Conservation (phyloP, 2,329 filamentous ascomycete genomes). For the Pyrenophora graminea region DNA sequence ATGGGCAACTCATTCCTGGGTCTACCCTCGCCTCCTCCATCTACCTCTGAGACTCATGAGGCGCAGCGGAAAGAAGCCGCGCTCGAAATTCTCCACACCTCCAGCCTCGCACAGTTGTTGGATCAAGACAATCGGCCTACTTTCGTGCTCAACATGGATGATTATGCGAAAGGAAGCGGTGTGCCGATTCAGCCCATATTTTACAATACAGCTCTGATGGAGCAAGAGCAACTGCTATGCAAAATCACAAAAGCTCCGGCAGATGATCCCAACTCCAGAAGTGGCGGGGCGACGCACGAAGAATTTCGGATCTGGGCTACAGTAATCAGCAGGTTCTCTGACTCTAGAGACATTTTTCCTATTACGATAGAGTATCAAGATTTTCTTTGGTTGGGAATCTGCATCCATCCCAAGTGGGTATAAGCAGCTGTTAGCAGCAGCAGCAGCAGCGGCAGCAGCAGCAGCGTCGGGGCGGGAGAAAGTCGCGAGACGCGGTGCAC, state of each 20-base stretch:
- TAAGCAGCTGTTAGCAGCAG: slow-evolving; percentile 3
- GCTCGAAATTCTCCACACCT: slow-evolving; percentile 27
- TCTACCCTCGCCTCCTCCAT: background rate
- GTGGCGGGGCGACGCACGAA: slow-evolving; percentile 30
- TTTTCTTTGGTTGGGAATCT: slow-evolving; percentile 40
- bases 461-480: slow-evolving; percentile 6
- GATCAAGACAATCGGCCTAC: slow-evolving; percentile 40
- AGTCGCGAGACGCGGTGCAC: slow-evolving; percentile 9
- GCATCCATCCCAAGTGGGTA: slow-evolving; percentile 33
- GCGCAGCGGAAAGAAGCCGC: slow-evolving; percentile 16
- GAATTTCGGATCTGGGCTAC: slow-evolving; percentile 51
- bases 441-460: slow-evolving; percentile 9
- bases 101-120: slow-evolving; percentile 35
- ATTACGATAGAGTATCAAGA: slow-evolving; percentile 44
- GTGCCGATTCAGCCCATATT: slow-evolving; percentile 33
- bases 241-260: slow-evolving; percentile 22
- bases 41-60: background rate
- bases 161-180: slow-evolving; percentile 21
- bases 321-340: slow-evolving; percentile 50
- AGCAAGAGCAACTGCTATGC: slow-evolving; percentile 36
- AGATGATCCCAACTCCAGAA: background rate
- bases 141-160: slow-evolving; percentile 40
- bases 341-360: slow-evolving; percentile 53
- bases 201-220: slow-evolving; percentile 36
- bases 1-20: slow-evolving; percentile 11